A percentile compares a stretch with the other conserved stretches of the same genome.
Evolutionary conservation across 78 protist genomes (phyloP).

Genomic region (Paulinella micropora): DNA sequence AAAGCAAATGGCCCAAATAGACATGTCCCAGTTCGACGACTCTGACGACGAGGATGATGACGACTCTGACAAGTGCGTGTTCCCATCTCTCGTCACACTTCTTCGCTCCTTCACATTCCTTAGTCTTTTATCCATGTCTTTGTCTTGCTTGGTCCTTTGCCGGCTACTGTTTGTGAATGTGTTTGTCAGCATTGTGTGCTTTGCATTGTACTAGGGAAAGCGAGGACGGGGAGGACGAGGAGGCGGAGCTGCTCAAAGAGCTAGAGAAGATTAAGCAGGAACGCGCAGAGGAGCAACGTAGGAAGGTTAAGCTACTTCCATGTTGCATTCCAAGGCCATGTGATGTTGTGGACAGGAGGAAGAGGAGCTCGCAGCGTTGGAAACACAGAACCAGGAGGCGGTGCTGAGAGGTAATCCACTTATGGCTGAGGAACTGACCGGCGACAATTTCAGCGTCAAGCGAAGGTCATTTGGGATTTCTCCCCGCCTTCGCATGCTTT

Average conservation of each 20-base stretch:
- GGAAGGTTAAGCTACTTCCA: not conserved
- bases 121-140: not conserved
- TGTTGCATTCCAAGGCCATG: not conserved
- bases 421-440: not conserved
- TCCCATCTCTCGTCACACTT: not conserved
- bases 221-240: conserved; percentile 46
- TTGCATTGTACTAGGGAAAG: not conserved
- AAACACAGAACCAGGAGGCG: conserved; percentile 5
- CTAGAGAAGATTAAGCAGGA: conserved; percentile 48
- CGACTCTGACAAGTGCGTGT: not conserved
- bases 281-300: conserved; percentile 40
- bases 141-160: not conserved
- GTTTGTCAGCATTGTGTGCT: not conserved
- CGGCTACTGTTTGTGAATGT: not conserved
- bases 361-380: conserved; percentile 13
- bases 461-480: not conserved
- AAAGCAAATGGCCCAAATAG: no score
- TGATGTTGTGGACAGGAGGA: not conserved
- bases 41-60: conserved; percentile 1
- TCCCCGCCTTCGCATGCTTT: not conserved
- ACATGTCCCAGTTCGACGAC: no score
- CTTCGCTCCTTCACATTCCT: not conserved
- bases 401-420: conserved; percentile 48
- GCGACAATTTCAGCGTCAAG: conserved; percentile 25
- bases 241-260: conserved; percentile 38